Base-by-base conservation (phyloP, 495 filamentous ascomycete genomes). In the Neurospora pannonica region DNA sequence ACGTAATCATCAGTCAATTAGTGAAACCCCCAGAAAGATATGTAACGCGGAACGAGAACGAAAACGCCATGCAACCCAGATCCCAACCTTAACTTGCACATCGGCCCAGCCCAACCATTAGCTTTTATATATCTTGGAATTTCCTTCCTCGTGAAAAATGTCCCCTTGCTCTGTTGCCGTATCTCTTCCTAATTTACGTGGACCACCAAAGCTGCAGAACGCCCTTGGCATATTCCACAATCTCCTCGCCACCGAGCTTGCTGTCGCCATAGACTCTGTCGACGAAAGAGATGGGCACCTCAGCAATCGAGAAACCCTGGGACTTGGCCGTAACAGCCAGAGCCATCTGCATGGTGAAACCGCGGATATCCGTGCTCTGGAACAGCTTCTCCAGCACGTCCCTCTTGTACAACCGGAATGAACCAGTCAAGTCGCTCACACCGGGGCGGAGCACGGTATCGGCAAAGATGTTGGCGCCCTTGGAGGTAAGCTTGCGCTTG, bases 261-360 rank as follows among this genome's bases (percentile, higher is more conserved):
- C 92, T 94, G 82, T 98, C 96, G 5, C 96, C 96, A 80, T 97
- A 98, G 42, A 99, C 84, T 48, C 96, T 89, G 82, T 99, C 96
- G 54, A 99, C 96, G 83, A 99, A 99, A 31, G 89, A 91, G 77
- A 99, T 98, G 6, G 95, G 96, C 73, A 96, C 94, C 87, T 98
- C 96, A 19, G 91, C 92, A 38, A 99, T 94, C 71, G 87, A 92
- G 83, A 87, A 96, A 2, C 95, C 94, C 92, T 96, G 93, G 17
- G 92, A 92, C 87, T 97, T 97, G 48, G 96, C 96, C 71, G 95
- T 88, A 5, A 97, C 93, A 78, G 88, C 87, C 78, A 89, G 83
- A 87, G 97, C 96, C 96, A 99, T 98, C 89, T 99, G 96, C 87
- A 98, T 98, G 36, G 93, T 95, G 81, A 97, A 99, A 19, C 96